Base-by-base conservation (phyloP, 179 eudicot species). In the Gypsophila paniculata region DNA sequence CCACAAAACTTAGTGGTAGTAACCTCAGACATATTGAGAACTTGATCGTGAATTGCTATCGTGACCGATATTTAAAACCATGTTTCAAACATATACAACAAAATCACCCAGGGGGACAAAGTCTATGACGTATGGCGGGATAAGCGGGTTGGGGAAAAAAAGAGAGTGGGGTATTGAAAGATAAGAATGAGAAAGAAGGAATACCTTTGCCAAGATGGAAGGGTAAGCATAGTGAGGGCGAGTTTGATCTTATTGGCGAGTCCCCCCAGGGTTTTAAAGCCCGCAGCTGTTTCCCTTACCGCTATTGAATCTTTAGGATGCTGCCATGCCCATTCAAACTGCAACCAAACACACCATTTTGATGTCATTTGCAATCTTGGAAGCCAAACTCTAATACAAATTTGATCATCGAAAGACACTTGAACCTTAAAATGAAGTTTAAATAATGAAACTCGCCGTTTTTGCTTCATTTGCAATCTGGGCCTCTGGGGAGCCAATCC, bases 301-400 rank as follows among this genome's bases (percentile, higher is more conserved):
- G 87, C 88, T 5, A 90, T 39, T 6, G 96, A 93, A 58, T 87
- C 90, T 69, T 15, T 76, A 21, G 98, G 98, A 83, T 93, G 96
- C 79, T 93, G 98, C 98, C 98, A 93, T 34, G 98, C 98, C 98
- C 98, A 90, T 69, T 93, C 98, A 81, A 93, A 93, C 98, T 90
- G 84, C 88, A 84, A 54, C 10, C 26, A 52, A 52, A 17, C 61
- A 1, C 38, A 29, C 22, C 21, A 6, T n/a, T 29, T 49, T 25
- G 26, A 8, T 8, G 14, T 63, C 48, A 63, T 5, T 19, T 39
- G 10, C 42, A 32, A 11, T 25, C 38, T 26, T 29, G 38, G 8
- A 13, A 60, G 18, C 18, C 4, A 6, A 29, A 23, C 12, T 57
- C 61, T 29, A 2, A 60, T 13, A 34, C 36, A 26, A 23, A 2